Evolutionary conservation across 2,329 filamentous ascomycete species (phyloP).

Genomic region (Trichoderma sp.): DNA sequence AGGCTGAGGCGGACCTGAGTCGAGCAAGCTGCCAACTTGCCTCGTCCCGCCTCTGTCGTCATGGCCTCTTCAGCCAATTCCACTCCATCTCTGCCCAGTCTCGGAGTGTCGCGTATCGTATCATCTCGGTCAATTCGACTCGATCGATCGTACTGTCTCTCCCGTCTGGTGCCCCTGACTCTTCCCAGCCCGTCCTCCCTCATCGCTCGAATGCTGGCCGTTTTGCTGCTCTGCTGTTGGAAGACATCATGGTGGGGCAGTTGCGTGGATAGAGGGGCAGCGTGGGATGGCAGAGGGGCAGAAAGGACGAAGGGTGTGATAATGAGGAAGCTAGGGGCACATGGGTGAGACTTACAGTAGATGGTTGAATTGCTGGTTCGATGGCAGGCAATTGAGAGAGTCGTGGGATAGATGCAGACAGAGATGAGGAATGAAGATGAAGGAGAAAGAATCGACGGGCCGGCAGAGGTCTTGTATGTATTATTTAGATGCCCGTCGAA

Average conservation of each 20-base stretch:
- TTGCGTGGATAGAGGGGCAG: conserved; percentile 25
- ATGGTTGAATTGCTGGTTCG: background rate
- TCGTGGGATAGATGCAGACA: background rate
- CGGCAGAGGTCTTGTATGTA: conserved; percentile 12
- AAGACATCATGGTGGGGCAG: conserved; percentile 23
- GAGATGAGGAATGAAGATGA: background rate
- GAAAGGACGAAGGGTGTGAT: background rate
- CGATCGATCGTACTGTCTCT: background rate
- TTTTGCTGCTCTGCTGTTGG: conserved; percentile 1
- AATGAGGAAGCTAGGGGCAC: background rate
- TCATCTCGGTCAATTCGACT: background rate
- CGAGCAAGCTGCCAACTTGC: background rate
- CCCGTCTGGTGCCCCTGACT: background rate
- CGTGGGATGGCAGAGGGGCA: conserved; percentile 21
- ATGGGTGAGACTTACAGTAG: conserved; percentile 7
- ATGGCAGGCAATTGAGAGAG: conserved; percentile 7
- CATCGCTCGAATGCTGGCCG: conserved; percentile 5
- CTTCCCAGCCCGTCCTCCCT: background rate
- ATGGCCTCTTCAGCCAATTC: background rate
- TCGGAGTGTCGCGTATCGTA: too few species aligned
- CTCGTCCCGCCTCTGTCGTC: background rate
- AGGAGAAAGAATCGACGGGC: background rate
- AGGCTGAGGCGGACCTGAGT: background rate
- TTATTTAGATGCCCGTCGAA: background rate
- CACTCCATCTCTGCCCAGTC: background rate